These are phyloP conservation scores for Penicillium steckii DNA, from an alignment of 495 filamentous ascomycete genomes.

Conservation along the genomic window DNA sequence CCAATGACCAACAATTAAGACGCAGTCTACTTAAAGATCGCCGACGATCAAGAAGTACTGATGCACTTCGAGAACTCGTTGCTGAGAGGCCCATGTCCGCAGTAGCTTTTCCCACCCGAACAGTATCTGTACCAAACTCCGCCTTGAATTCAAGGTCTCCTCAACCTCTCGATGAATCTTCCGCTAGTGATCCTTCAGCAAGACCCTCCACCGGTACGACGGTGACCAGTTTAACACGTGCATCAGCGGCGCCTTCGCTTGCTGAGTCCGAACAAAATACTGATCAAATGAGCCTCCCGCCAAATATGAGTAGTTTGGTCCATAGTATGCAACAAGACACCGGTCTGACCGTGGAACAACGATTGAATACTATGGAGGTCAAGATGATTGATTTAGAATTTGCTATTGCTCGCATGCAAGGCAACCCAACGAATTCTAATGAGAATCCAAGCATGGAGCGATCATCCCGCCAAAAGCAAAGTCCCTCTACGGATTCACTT, in stretches of 20 bases:
- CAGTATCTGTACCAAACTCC: slow-evolving; percentile 22
- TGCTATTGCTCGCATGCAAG: slow-evolving; percentile 53
- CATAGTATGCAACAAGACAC: slow-evolving; percentile 47
- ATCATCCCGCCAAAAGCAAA: slow-evolving; percentile 14
- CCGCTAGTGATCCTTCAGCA: slow-evolving; percentile 27
- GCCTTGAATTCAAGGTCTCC: slow-evolving; percentile 26
- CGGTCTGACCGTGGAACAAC: slow-evolving; percentile 48
- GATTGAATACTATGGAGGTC: slow-evolving; percentile 52
- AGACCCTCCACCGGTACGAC: slow-evolving; percentile 33
- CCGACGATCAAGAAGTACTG: slow-evolving; percentile 33
- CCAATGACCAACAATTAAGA: slow-evolving; percentile 16
- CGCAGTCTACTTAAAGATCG: slow-evolving; percentile 23
- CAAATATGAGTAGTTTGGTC: slow-evolving; percentile 43
- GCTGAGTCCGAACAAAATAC: slow-evolving; percentile 14
- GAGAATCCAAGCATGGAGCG: slow-evolving; percentile 16
- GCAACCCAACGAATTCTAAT: slow-evolving; percentile 19
- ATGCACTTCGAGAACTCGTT: slow-evolving; percentile 25
- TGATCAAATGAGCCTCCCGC: slow-evolving; percentile 30
- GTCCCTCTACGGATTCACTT: slow-evolving; percentile 12
- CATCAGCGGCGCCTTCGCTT: slow-evolving; percentile 23
- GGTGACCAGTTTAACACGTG: slow-evolving; percentile 30
- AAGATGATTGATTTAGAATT: slow-evolving; percentile 57
- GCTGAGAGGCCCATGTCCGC: slow-evolving; percentile 27
- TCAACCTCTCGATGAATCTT: slow-evolving; percentile 15
- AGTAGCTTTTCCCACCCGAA: slow-evolving; percentile 26